These are phyloP conservation scores for Penicillium tannophilum DNA, from an alignment of 495 filamentous ascomycete genomes.

Conservation along the genomic window DNA sequence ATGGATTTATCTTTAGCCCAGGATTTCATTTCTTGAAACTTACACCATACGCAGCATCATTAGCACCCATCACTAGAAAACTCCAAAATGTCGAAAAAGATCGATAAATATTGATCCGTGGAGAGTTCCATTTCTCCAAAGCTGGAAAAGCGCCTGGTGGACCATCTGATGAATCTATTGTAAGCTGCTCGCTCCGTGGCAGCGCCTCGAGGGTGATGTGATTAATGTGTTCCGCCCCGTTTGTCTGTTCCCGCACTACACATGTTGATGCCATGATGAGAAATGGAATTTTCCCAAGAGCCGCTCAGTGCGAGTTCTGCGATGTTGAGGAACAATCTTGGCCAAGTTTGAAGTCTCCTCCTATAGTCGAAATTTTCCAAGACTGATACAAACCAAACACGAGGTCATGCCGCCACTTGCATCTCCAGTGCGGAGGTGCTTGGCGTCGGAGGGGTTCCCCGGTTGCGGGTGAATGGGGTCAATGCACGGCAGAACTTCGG, in stretches of 20 bases:
- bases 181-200: conserved; percentile 10
- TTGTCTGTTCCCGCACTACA: conserved; percentile 15
- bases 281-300: background rate
- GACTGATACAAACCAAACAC: background rate
- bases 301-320: background rate
- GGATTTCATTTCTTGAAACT: conserved; percentile 25
- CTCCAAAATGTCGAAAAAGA: conserved; percentile 67
- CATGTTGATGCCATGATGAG: conserved; percentile 21
- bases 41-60: conserved; percentile 81
- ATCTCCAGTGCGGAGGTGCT: conserved; percentile 11
- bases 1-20: background rate
- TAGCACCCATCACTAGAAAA: conserved; percentile 79
- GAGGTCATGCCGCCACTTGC: conserved; percentile 1
- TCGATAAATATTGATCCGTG: conserved; percentile 65
- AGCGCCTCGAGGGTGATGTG: conserved; percentile 25
- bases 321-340: background rate
- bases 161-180: background rate
- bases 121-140: conserved; percentile 66
- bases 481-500: background rate
- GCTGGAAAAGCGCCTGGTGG: conserved; percentile 15
- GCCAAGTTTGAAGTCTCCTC: too few relatives aligned
- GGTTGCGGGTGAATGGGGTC: background rate
- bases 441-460: conserved; percentile 1
- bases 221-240: conserved; percentile 16
- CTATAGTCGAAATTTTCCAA: too few relatives aligned